A percentile compares a stretch with the other conserved stretches of the same genome.
Conservation (phyloP, 148 eudicot species). For the Persicaria maculosa region DNA sequence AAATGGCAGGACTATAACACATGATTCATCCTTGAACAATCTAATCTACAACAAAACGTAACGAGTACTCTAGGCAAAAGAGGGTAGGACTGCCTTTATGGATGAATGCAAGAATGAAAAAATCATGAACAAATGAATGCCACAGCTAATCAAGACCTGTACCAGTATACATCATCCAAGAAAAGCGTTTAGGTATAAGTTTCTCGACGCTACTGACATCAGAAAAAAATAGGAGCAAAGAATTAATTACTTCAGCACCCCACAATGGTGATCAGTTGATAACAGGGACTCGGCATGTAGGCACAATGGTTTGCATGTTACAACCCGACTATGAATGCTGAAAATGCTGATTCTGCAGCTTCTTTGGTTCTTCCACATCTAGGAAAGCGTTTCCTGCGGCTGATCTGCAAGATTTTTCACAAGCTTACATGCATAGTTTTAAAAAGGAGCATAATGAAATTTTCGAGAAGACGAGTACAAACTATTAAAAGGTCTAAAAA, state of each 20-base stretch:
- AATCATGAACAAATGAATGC: not conserved
- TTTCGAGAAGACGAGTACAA: not conserved
- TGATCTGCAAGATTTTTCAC: not conserved
- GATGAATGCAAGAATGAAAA: not conserved
- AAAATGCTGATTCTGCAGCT: not conserved
- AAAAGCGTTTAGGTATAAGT: not conserved
- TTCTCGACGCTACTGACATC: not conserved
- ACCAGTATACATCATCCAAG: not conserved
- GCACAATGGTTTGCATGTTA: not conserved
- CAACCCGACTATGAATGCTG: not conserved
- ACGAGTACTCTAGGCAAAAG: not conserved
- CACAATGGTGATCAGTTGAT: not conserved
- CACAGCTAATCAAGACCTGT: not conserved
- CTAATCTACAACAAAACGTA: not conserved
- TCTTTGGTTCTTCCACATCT: not conserved
- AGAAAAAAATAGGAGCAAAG: not conserved
- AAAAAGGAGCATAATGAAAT: not conserved
- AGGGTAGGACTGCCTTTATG: not conserved
- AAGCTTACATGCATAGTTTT: not conserved
- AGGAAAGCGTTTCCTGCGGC: not conserved
- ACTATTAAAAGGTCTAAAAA: too few relatives aligned
- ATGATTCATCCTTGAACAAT: not conserved
- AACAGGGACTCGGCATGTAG: not conserved
- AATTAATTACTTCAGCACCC: constrained; percentile 8
- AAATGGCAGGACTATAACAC: not conserved